Percentiles rank a stretch among this genome's conserved stretches.
Evolutionary conservation across 2,329 filamentous ascomycete species (phyloP).

Genomic region (Fusarium tjaetaba): DNA sequence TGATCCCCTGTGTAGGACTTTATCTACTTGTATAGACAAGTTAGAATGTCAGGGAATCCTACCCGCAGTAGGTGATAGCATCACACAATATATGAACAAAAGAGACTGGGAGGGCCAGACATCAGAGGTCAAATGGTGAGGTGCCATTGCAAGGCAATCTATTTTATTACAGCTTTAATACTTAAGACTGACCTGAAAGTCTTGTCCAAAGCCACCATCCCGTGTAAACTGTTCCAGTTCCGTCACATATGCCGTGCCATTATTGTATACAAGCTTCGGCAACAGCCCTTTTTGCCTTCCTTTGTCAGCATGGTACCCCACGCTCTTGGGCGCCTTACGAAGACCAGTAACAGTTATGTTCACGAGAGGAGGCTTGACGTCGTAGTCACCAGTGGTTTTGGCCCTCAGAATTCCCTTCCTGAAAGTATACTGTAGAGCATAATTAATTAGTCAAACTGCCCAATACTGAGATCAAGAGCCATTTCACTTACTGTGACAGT

Average conservation of each 20-base stretch:
- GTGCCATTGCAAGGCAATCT: background rate
- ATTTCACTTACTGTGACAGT: background rate
- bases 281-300: rapidly evolving
- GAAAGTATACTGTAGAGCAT: background rate
- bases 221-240: background rate
- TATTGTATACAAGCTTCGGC: background rate
- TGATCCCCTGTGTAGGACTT: background rate
- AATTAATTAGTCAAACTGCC: rapidly evolving
- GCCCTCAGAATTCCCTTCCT: background rate
- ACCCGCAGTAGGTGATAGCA: background rate
- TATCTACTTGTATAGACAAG: background rate
- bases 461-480: rapidly evolving
- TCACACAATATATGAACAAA: background rate
- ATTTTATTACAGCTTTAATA: background rate
- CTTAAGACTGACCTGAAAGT: background rate
- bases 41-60: background rate
- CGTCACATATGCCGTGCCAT: background rate
- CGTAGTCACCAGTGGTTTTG: background rate
- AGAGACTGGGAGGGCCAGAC: background rate
- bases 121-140: rapidly evolving
- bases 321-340: background rate
- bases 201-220: background rate
- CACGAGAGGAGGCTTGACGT: background rate
- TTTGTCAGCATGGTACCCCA: background rate
- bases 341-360: background rate